Evolutionary conservation across 2,329 filamentous ascomycete species (phyloP), one percentile per base, ranked within the genome.

Genomic region (Coleophoma cylindrospora): DNA sequence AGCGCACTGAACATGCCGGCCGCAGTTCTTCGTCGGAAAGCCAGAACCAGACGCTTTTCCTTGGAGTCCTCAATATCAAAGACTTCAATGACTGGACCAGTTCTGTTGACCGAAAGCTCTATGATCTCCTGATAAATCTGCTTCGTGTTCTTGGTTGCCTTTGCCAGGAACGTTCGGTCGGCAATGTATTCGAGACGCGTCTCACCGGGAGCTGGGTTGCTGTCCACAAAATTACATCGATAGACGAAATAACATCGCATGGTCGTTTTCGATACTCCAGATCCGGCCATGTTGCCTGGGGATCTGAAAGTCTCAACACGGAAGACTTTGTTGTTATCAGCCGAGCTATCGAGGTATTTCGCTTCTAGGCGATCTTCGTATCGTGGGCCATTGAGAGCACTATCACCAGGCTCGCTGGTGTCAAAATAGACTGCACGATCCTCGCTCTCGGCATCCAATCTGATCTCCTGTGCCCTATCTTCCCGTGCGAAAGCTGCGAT

Each of bases 381-480:
- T 52, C 86, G 81, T n/a, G 94, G 91, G 2, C 94, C 94, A 48
- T 79, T 74, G 19, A 88, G 74, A 43, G 84, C 79, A 52, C 85
- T 88, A 61, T 89, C 76, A 58, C 94, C 94, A 14, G 94, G 92
- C 65, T 86, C 87, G 69, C 91, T 96, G 49, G 94, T 99, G 68
- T 99, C 94, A 60, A 99, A 97, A 74, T 97, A 99, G 65, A 97
- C 95, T 52, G 94, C 94, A 66, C 97, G 94, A 67, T 97, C 94
- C 52, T 79, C 74, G 19, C 90, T 90, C 72, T 99, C 94, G 81
- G 96, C 96, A 67, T 97, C 92, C 40, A 99, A 75, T 55, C 91
- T 84, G 61, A 99, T 96, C 72, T 97, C 91, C 62, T 97, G 81
- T 59, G 86, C 86, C 76, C 95, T 95, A 72, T 97, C 92, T 68